phyloP scores from a whole-genome alignment of 805 yeast species.

The Danielia reshetovae region DNA sequence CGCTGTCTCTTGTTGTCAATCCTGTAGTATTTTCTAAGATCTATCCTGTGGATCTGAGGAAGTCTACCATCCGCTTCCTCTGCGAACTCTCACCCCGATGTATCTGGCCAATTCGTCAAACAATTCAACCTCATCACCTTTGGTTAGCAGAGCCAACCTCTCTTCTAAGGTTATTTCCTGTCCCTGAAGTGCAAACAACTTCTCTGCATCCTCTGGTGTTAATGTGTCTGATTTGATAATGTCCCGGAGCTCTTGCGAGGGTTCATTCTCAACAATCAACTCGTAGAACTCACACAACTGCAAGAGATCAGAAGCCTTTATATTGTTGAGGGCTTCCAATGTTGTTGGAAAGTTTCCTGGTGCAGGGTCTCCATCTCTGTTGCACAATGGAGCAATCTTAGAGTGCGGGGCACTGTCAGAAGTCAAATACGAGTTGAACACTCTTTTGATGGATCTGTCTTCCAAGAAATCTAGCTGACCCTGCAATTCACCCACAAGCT shows the following conservation, averaged over 20 bases:
- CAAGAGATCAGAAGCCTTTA: slow-evolving; percentile 45
- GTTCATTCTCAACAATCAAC: slow-evolving; percentile 44
- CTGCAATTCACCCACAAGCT: slow-evolving; percentile 85
- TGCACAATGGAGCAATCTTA: slow-evolving; percentile 64
- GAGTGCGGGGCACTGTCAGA: slow-evolving; percentile 30
- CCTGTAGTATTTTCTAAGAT: too few relatives aligned
- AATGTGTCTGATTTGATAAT: slow-evolving; percentile 10
- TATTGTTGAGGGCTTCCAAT: slow-evolving; percentile 45
- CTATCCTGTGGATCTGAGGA: neutral
- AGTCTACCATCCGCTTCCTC: slow-evolving; percentile 28
- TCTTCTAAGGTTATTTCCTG: slow-evolving; percentile 11
- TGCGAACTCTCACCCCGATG: slow-evolving; percentile 58
- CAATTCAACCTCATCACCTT: slow-evolving; percentile 49
- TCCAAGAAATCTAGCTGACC: slow-evolving; percentile 79
- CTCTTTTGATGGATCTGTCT: slow-evolving; percentile 69
- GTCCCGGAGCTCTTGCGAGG: slow-evolving; percentile 10
- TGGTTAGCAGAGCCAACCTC: slow-evolving; percentile 24
- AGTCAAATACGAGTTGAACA: slow-evolving; percentile 54
- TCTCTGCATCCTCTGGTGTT: slow-evolving; percentile 15
- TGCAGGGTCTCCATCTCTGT: slow-evolving; percentile 74
- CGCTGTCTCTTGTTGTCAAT: too few relatives aligned
- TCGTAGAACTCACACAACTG: slow-evolving; percentile 71
- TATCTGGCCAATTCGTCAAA: slow-evolving; percentile 66
- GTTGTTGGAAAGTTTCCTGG: slow-evolving; percentile 55
- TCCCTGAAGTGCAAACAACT: slow-evolving; percentile 5